phyloP scores from a whole-genome alignment of 441 rosid genomes.

The Flueggea neowawraea region DNA sequence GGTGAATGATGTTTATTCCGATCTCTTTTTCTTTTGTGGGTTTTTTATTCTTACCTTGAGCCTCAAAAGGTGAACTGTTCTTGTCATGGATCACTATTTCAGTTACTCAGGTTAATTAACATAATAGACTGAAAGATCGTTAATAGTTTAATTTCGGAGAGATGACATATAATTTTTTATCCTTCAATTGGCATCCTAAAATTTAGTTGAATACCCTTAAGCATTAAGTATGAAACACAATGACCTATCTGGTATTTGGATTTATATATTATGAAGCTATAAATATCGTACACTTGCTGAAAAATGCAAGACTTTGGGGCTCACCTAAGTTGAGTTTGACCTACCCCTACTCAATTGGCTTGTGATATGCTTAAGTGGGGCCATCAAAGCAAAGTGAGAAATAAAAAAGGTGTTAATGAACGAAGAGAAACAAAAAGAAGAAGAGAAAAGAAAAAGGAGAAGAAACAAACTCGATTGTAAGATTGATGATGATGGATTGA shows the following conservation, averaged over 20 bases:
- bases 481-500: conserved; percentile 25
- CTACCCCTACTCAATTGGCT: conserved; percentile 9
- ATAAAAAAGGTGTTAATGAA: background rate
- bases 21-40: conserved; percentile 11
- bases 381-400: conserved; percentile 10
- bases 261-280: too few relatives aligned
- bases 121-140: too few relatives aligned
- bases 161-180: too few relatives aligned
- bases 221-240: too few relatives aligned
- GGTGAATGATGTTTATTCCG: conserved; percentile 31
- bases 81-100: too few relatives aligned
- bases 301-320: conserved; percentile 9
- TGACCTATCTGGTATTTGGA: too few relatives aligned
- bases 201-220: too few relatives aligned
- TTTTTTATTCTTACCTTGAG: conserved; percentile 35
- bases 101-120: too few relatives aligned
- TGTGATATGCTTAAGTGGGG: conserved; percentile 11
- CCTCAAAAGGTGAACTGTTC: background rate
- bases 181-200: too few relatives aligned
- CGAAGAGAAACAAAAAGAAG: conserved; percentile 20
- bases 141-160: too few relatives aligned
- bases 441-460: too few relatives aligned
- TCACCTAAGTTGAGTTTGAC: conserved; percentile 18
- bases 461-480: conserved; percentile 33
- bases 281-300: conserved; percentile 2